phyloP scores from a whole-genome alignment of 257 asterid genomes.

The Fraxinus quadrangulata region DNA sequence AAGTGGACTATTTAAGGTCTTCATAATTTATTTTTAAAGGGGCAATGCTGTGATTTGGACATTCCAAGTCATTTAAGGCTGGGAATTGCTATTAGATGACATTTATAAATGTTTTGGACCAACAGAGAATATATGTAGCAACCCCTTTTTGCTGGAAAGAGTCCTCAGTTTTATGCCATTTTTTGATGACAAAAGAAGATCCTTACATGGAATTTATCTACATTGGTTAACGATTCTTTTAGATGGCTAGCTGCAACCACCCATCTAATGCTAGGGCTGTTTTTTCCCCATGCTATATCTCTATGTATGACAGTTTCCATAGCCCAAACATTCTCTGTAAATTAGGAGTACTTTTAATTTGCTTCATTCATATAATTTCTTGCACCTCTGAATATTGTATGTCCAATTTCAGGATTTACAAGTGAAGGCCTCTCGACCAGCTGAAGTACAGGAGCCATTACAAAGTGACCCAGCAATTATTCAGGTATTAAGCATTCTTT shows the following conservation, averaged over 20 bases:
- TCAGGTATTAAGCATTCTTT: slow-evolving; percentile 47
- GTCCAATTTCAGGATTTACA: slow-evolving; percentile 59
- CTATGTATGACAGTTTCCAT: too few relatives aligned
- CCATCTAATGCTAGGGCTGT: not conserved
- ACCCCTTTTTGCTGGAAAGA: too few relatives aligned
- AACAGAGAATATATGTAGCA: not conserved
- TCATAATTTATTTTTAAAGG: not conserved
- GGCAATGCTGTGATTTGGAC: not conserved
- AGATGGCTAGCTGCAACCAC: not conserved
- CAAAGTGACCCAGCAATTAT: slow-evolving; percentile 75
- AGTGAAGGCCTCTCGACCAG: slow-evolving; percentile 57
- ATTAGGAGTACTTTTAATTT: too few relatives aligned
- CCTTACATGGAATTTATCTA: not conserved
- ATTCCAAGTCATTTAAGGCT: not conserved
- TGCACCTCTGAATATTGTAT: not conserved
- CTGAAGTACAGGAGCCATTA: slow-evolving; percentile 53
- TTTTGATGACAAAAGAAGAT: not conserved
- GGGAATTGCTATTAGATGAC: not conserved
- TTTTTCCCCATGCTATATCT: not conserved
- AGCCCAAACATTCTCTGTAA: not conserved
- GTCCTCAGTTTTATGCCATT: too few relatives aligned
- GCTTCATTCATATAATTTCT: not conserved
- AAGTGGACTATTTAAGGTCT: not conserved
- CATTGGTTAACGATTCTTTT: not conserved
- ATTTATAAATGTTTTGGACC: not conserved